These are phyloP conservation scores for Zymoseptoria brevis DNA, from an alignment of 2,329 filamentous ascomycete species.

Conservation along the genomic window DNA sequence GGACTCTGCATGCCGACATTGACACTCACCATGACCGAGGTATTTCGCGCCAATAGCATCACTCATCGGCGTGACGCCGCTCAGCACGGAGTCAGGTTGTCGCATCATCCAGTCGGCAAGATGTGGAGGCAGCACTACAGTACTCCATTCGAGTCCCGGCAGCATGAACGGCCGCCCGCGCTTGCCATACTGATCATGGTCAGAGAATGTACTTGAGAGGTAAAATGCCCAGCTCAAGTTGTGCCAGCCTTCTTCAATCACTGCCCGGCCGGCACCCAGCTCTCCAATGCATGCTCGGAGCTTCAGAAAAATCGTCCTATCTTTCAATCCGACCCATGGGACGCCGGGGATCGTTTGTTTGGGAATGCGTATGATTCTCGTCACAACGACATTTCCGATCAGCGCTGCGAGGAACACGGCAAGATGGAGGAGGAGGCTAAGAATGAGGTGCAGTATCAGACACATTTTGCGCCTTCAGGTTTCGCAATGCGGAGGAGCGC, in stretches of 20 bases:
- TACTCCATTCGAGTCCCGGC: constrained; percentile 7
- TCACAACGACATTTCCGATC: background rate
- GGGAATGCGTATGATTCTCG: constrained; percentile 1
- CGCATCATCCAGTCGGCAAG: constrained; percentile 5
- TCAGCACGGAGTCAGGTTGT: constrained; percentile 8
- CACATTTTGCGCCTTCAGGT: no score
- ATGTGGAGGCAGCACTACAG: constrained; percentile 12
- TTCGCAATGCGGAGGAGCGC: no score
- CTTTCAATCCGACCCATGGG: constrained; percentile 6
- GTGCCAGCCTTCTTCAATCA: constrained; percentile 5
- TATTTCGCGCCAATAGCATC: constrained; percentile 7
- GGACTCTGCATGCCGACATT: background rate
- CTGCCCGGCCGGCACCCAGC: background rate
- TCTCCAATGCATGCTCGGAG: constrained; percentile 3
- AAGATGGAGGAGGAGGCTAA: no score
- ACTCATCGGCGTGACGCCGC: constrained; percentile 3
- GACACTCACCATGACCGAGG: constrained; percentile 3
- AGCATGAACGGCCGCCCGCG: constrained; percentile 4
- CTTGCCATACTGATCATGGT: background rate
- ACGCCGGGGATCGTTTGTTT: background rate
- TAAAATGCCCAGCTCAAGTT: background rate
- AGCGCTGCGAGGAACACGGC: background rate
- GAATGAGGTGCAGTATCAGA: no score
- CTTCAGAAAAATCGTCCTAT: constrained; percentile 3
- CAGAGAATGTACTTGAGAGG: background rate